A percentile compares a stretch with the other conserved stretches of the same genome.
Evolutionary conservation across 2,329 filamentous ascomycete species (phyloP).

Genomic region (Aspergillus versicolor): DNA sequence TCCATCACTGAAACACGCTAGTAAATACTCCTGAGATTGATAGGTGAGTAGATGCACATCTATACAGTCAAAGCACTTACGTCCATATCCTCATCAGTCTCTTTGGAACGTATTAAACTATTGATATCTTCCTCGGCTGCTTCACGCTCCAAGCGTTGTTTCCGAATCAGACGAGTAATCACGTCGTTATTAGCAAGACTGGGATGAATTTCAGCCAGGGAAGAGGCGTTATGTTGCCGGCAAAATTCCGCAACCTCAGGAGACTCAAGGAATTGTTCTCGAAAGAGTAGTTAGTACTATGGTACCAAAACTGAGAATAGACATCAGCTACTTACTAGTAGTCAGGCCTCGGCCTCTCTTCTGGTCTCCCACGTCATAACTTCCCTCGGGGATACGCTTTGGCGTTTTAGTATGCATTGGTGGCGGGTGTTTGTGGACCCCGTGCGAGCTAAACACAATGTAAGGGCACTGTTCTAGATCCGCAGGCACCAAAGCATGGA

Average conservation of each 20-base stretch:
- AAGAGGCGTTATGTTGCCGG: conserved; percentile 10
- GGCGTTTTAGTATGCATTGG: conserved; percentile 12
- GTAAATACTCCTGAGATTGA: conserved; percentile 11
- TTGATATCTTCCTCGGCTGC: conserved; percentile 8
- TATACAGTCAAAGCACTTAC: neutral
- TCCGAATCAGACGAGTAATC: conserved; percentile 10
- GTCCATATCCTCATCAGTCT: neutral
- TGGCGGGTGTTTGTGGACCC: conserved; percentile 14
- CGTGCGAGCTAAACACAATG: conserved; percentile 13
- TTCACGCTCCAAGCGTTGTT: conserved; percentile 8
- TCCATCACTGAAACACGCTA: conserved; percentile 3
- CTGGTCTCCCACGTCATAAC: neutral
- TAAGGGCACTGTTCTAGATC: conserved; percentile 9
- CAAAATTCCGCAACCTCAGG: conserved; percentile 11
- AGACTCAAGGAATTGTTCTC: conserved; percentile 9
- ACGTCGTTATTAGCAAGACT: conserved; percentile 3
- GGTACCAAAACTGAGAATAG: neutral
- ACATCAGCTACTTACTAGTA: conserved; percentile 6
- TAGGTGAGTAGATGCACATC: neutral
- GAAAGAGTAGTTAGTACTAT: neutral
- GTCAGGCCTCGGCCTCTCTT: conserved; percentile 2
- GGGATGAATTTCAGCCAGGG: conserved; percentile 10
- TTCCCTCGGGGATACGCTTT: neutral
- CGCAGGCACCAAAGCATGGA: conserved; percentile 13
- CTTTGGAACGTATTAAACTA: conserved; percentile 2